Evolutionary conservation across 148 eudicot species (phyloP), one percentile per base, ranked within the genome.

Genomic region (Oxyria digyna): DNA sequence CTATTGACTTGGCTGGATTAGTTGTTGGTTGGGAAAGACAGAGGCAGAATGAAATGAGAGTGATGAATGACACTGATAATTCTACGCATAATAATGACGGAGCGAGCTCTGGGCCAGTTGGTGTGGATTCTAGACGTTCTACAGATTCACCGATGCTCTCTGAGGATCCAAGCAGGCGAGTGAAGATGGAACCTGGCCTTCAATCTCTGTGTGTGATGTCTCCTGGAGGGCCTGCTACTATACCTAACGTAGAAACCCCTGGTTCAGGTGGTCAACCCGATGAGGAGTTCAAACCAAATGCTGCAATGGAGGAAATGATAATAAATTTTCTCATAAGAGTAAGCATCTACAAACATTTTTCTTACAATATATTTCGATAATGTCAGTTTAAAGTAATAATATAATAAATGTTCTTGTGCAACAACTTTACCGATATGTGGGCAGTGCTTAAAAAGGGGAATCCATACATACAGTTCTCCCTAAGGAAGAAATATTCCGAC

Each of bases 271-370:
- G 91, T 67, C 99, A 88, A 73, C 89, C 97, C 71, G 97, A 91
- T 83, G 99, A 95, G 77, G 97, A 95, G 70, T 95, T 95, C 74
- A 95, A 95, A 77, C 97, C 99, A 59, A 95, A 95, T 81, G 97
- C 99, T 43, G 99, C 99, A n/a, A 95, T 95, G 99, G 99, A 91
- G 79, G 99, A 95, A 84, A 95, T 95, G 99, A 95, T 95, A 62
- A 91, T 95, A 57, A 95, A 95, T 83, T 95, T 95, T 81, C 89
- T 95, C 69, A 91, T 95, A 77, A 81, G 99, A 80, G 99, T 95
- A 82, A 73, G 80, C 1, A n/a, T 24, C 33, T 46, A 41, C 33
- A 9, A 1, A 42, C 64, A n/a, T 42, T 42, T 41, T 14, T 23
- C 64, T 38, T 62, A 33, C 31, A 33, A 59, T 29, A 14, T 59